Base-by-base conservation (phyloP, 2,329 filamentous ascomycete species). In the Didymellaceae sp. region DNA sequence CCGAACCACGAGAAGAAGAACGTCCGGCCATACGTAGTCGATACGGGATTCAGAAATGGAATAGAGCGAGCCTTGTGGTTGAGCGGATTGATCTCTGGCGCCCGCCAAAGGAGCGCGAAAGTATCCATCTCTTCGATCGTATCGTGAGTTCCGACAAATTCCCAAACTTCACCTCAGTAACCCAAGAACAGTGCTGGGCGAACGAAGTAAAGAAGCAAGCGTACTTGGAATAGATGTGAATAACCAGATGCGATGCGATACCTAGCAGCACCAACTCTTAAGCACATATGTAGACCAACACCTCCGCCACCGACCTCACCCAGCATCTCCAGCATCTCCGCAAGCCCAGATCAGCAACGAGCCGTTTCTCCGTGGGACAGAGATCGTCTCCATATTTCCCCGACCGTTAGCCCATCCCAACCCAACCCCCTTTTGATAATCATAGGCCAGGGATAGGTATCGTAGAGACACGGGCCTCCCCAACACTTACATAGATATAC, bases 1-100 rank as follows among this genome's bases (percentile, higher is more conserved):
- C 89, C 89, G 41, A 90, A 82, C 87, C 89, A 93, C 1, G 88
- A 87, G 75, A 95, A 95, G 79, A 91, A 90, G 74, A 94, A 95
- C 0, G 92, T 90, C 8, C 90, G 83, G 22, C 90, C 91, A 77
- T 96, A 91, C 59, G 84, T 75, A 68, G 93, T 82, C n/a, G 59
- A 54, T 61, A 91, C 66, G 0, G 87, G 83, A 71, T 95, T 95
- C 52, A 96, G 75, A 21, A 89, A 73, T 0, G 91, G 91, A 26
- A 96, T 83, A 0, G 88, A 87, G 50, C 82, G 83, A 42, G 91
- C 91, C 72, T 96, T 96, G 44, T 82, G 80, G 75, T 87, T 96
- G 74, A 90, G 80, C 8, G 90, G 89, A 71, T 95, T 94, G 74
- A 93, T 76, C 68, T 87, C 82, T 14, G 90, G 90, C 24, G 82